Base-by-base conservation (phyloP, 345 rosid species). In the Hibiscus tridactylites region DNA sequence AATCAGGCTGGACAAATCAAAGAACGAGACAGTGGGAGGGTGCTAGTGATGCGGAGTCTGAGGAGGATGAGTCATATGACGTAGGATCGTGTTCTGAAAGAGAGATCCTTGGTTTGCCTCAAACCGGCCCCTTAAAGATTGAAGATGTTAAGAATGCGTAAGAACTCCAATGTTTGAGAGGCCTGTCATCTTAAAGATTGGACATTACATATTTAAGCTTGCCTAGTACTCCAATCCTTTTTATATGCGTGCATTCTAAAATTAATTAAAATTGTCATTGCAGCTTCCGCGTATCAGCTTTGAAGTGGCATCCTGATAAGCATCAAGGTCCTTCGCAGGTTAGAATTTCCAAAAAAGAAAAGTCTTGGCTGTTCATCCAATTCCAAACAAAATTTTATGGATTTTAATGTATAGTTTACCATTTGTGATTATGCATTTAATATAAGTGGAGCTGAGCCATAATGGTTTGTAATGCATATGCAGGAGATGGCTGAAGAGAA, bases 231-330 rank as follows among this genome's bases (percentile, higher is more conserved):
- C 1, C 44, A 28, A 6, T 66, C 54, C 39, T 6, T 35, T 10
- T 21, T n/a, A 47, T 39, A 0, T 19, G 31, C 49, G 53, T 66
- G 26, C 31, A 8, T 31, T 28, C 61, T 65, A 50, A 73, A 56
- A 59, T 28, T 46, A 3, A 21, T 70, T 52, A 15, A 24, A 13
- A 9, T 73, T n/a, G 17, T n/a, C 31, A 72, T 42, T 82, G 77
- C 89, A 94, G 97, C 10, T 94, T 88, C 58, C 91, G 89, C 12
- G 28, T 76, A 29, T 73, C 91, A 9, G 97, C 99, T 73, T 78
- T 90, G 67, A 95, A 87, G 76, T 92, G 99, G 97, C 99, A 95
- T 83, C 99, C 99, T 5, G 96, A 92, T 79, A 92, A 80, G 82
- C 91, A 89, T 74, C 92, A 86, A 66, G 97, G 91, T 50, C 76